Evolutionary conservation across 1,284 basidiomycete species (phyloP).

Genomic region (Ceratobasidium sp.): DNA sequence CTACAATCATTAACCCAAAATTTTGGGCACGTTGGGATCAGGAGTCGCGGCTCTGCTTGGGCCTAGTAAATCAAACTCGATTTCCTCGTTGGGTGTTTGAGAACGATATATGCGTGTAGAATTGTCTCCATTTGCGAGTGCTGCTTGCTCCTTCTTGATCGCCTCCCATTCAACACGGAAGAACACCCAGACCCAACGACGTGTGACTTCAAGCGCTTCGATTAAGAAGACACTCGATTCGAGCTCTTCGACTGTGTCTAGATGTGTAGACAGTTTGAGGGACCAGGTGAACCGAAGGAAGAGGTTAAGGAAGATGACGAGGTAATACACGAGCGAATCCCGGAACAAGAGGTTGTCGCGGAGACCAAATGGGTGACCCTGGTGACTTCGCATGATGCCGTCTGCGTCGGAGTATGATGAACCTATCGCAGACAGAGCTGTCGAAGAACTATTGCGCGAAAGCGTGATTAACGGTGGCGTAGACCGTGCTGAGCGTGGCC

Average conservation of each 20-base stretch:
- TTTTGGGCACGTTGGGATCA: constrained; percentile 19
- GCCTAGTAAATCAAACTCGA: constrained; percentile 42
- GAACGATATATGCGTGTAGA: constrained; percentile 15
- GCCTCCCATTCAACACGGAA: constrained; percentile 96
- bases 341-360: constrained; percentile 78
- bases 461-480: constrained; percentile 55
- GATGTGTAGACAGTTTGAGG: constrained; percentile 88
- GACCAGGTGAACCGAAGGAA: constrained; percentile 95
- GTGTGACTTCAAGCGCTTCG: constrained; percentile 88
- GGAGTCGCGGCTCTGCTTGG: constrained; percentile 42
- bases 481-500: constrained; percentile 61
- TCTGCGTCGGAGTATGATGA: constrained; percentile 50
- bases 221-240: constrained; percentile 89
- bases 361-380: constrained; percentile 72
- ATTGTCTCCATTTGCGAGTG: constrained; percentile 3
- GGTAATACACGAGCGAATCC: constrained; percentile 82
- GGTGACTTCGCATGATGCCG: constrained; percentile 50
- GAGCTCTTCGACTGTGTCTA: constrained; percentile 85
- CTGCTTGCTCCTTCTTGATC: constrained; percentile 62
- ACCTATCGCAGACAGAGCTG: constrained; percentile 48
- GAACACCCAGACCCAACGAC: constrained; percentile 98
- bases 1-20: constrained; percentile 28
- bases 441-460: constrained; percentile 50
- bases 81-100: constrained; percentile 37
- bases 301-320: constrained; percentile 86